Conservation (phyloP, 2,329 filamentous ascomycete genomes). For the Endothia cerciana region DNA sequence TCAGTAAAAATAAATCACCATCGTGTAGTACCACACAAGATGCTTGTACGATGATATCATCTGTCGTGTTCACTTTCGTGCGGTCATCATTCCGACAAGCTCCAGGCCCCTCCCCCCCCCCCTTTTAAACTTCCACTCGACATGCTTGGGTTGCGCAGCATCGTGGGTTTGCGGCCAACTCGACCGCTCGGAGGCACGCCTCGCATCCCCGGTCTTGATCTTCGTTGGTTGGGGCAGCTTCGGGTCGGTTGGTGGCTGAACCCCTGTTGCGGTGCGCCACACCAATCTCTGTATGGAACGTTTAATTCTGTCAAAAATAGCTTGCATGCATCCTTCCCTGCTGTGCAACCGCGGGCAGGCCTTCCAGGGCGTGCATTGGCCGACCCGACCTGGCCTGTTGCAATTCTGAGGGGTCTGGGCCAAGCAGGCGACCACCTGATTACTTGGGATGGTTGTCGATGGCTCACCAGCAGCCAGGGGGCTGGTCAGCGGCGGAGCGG, state of each 20-base stretch:
- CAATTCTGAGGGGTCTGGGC: not conserved
- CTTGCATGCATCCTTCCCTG: conserved; percentile 11
- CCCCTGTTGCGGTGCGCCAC: conserved; percentile 18
- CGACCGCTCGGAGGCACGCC: conserved; percentile 14
- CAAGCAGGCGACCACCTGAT: not conserved
- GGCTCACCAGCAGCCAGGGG: not conserved
- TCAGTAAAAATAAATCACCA: too few species aligned
- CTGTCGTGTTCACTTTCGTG: conserved; percentile 1
- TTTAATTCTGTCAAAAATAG: conserved; percentile 11
- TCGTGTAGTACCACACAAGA: conserved; percentile 4
- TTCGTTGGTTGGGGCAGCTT: not conserved
- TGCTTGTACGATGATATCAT: conserved; percentile 27
- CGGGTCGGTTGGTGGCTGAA: conserved; percentile 5
- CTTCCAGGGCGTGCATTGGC: not conserved
- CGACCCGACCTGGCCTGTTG: not conserved
- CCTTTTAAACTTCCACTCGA: conserved; percentile 7
- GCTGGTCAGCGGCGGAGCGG: not conserved
- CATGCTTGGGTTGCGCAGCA: conserved; percentile 19
- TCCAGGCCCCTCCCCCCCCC: not conserved
- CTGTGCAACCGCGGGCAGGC: not conserved
- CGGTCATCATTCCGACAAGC: conserved; percentile 4
- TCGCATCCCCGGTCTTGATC: conserved; percentile 24
- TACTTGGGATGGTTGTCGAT: not conserved
- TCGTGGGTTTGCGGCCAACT: conserved; percentile 10
- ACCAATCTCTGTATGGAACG: conserved; percentile 4